phyloP scores from a whole-genome alignment of 2,329 filamentous ascomycete genomes.

The Nemania abortiva region DNA sequence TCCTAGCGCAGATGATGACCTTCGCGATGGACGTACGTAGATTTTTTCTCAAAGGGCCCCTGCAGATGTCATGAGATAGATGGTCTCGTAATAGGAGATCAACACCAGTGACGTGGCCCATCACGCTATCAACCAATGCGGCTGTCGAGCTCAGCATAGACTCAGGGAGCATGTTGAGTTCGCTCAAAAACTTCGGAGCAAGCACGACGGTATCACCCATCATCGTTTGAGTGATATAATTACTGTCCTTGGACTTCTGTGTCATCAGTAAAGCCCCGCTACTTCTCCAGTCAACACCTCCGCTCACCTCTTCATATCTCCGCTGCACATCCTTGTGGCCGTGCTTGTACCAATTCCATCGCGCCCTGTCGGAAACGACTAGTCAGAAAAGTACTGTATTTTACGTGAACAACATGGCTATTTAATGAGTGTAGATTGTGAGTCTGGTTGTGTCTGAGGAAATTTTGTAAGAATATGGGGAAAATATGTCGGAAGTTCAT shows the following conservation, averaged over 20 bases:
- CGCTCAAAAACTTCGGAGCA: constrained; percentile 1
- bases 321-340: constrained; percentile 10
- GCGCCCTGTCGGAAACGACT: neutral
- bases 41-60: constrained; percentile 11
- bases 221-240: constrained; percentile 16
- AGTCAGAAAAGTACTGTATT: too few species aligned
- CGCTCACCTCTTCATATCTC: constrained; percentile 6
- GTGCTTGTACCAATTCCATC: constrained; percentile 17
- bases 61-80: constrained; percentile 11
- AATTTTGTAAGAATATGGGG: too few species aligned
- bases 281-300: neutral
- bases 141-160: constrained; percentile 14
- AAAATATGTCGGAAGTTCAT: too few species aligned
- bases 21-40: neutral
- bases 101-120: constrained; percentile 12
- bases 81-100: constrained; percentile 13
- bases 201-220: constrained; percentile 18
- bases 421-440: too few species aligned
- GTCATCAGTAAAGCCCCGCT: neutral
- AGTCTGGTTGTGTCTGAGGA: too few species aligned
- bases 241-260: constrained; percentile 7
- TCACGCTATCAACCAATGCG: constrained; percentile 17
- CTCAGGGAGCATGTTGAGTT: constrained; percentile 21
- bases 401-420: too few species aligned
- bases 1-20: neutral